Evolutionary conservation across 2,329 filamentous ascomycete species (phyloP).

Genomic region (Penicillium sp.): DNA sequence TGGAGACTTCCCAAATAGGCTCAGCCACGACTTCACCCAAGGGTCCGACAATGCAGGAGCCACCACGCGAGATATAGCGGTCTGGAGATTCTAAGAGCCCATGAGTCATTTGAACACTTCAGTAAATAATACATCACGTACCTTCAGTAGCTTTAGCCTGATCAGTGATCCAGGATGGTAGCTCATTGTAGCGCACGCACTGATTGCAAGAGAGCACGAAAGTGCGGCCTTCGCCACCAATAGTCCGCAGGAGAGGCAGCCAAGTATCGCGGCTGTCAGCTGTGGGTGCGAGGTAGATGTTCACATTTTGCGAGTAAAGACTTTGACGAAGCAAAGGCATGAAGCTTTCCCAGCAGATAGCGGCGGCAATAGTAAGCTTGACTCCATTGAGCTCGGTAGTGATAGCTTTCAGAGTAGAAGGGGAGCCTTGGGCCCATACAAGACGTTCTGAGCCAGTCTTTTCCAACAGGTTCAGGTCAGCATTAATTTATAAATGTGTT

Average conservation of each 20-base stretch:
- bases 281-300: constrained; percentile 86
- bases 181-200: constrained; percentile 62
- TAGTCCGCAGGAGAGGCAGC: constrained; percentile 76
- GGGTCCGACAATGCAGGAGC: constrained; percentile 78
- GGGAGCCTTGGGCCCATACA: constrained; percentile 83
- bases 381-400: constrained; percentile 76
- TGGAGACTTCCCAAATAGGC: constrained; percentile 72
- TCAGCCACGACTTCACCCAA: constrained; percentile 76
- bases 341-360: constrained; percentile 96
- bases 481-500: not conserved
- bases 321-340: constrained; percentile 85
- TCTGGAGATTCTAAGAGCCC: not conserved
- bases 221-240: constrained; percentile 77
- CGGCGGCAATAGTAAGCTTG: constrained; percentile 75
- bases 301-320: constrained; percentile 86
- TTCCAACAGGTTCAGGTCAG: not conserved
- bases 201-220: constrained; percentile 87
- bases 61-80: constrained; percentile 67
- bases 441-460: constrained; percentile 77
- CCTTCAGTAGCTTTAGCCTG: constrained; percentile 25
- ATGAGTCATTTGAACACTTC: not conserved
- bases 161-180: constrained; percentile 58
- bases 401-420: constrained; percentile 75
- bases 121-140: constrained; percentile 33
- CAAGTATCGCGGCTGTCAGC: constrained; percentile 82